These are phyloP conservation scores for Corchorus capsularis DNA, from an alignment of 345 rosid species.

Conservation along the genomic window DNA sequence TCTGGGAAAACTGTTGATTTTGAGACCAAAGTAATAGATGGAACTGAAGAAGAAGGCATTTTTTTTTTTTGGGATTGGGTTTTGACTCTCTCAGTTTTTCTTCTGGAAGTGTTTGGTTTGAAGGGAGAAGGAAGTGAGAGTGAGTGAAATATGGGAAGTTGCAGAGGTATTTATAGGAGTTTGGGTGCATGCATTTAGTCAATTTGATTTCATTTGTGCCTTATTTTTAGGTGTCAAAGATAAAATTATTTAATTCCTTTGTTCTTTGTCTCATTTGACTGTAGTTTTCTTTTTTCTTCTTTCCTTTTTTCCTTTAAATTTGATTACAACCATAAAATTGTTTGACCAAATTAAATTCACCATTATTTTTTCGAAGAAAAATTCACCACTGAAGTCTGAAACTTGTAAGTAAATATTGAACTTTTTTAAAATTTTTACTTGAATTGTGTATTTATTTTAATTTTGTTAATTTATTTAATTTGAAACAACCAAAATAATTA, in stretches of 20 bases:
- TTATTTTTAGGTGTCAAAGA: neutral
- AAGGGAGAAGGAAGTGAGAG: conserved; percentile 14
- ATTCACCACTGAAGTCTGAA: too few species aligned
- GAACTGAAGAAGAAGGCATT: conserved; percentile 46
- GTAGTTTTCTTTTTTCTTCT: too few species aligned
- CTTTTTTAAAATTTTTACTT: too few species aligned
- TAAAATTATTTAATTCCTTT: neutral
- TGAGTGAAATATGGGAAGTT: conserved; percentile 20
- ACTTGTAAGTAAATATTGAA: too few species aligned
- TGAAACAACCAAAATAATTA: too few species aligned
- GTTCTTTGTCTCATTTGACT: too few species aligned
- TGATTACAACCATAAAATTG: too few species aligned
- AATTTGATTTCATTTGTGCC: neutral
- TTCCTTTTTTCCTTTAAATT: too few species aligned
- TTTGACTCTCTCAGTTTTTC: neutral
- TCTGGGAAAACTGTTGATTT: conserved; percentile 57
- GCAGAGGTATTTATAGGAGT: conserved; percentile 44
- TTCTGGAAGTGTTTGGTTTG: neutral
- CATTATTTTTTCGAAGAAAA: too few species aligned
- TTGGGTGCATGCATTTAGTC: conserved; percentile 55
- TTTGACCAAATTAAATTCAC: too few species aligned
- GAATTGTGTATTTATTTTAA: too few species aligned
- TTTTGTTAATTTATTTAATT: too few species aligned
- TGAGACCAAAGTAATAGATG: conserved; percentile 44
- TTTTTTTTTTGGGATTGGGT: conserved; percentile 27